phyloP scores from a whole-genome alignment of 2,329 filamentous ascomycete genomes.

The Elsinoe arachidis region DNA sequence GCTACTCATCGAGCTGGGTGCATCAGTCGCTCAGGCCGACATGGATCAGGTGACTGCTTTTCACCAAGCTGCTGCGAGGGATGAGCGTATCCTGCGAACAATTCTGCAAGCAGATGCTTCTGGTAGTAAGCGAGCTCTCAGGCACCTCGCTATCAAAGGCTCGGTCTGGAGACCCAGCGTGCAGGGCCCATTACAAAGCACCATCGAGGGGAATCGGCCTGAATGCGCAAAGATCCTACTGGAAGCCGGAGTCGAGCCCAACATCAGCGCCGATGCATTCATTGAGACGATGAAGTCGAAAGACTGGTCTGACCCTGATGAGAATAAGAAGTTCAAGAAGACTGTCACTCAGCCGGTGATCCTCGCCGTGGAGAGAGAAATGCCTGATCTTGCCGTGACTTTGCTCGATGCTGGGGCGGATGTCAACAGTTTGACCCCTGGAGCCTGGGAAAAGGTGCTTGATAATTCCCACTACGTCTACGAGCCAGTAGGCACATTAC shows the following conservation, averaged over 20 bases:
- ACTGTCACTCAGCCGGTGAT: conserved; percentile 58
- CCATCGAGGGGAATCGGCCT: conserved; percentile 47
- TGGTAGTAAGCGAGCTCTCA: conserved; percentile 55
- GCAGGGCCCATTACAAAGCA: conserved; percentile 48
- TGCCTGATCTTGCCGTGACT: conserved; percentile 46
- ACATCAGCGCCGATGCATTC: conserved; percentile 56
- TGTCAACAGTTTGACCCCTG: not conserved
- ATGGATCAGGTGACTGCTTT: conserved; percentile 55
- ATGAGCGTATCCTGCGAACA: conserved; percentile 39
- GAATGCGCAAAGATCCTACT: conserved; percentile 53
- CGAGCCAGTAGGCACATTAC: conserved; percentile 33
- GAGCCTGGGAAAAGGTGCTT: not conserved
- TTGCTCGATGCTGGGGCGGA: conserved; percentile 43
- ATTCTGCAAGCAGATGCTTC: conserved; percentile 49
- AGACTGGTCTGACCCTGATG: not conserved
- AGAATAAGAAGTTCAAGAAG: not conserved
- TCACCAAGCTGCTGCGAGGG: conserved; percentile 52
- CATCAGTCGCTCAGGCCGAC: conserved; percentile 66
- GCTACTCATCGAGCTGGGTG: conserved; percentile 60
- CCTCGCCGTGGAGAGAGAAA: conserved; percentile 45
- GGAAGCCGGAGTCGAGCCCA: conserved; percentile 50
- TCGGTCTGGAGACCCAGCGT: conserved; percentile 28
- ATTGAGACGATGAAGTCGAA: conserved; percentile 36
- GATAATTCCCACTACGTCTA: not conserved
- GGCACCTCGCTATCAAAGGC: conserved; percentile 48